Base-by-base conservation (phyloP, 352 stramenopile genomes). In the Phytophthora rubi region DNA sequence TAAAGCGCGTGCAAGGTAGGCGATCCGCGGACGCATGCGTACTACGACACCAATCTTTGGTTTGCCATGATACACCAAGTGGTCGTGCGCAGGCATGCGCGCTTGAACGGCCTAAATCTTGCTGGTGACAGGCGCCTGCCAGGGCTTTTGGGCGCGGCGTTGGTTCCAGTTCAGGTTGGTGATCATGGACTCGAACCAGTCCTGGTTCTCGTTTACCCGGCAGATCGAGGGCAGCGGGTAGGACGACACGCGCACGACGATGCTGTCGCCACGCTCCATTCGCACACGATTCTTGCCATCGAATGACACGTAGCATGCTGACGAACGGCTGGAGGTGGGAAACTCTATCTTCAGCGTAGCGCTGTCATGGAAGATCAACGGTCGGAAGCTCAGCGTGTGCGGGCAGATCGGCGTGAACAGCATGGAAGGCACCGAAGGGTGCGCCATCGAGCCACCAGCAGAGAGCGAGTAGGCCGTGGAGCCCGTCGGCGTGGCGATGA, bases 391-490 rank as follows among this genome's bases (percentile, higher is more conserved):
- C 23, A 99, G 80, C 12, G 98, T 98, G 81, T 99, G 98, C 1
- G 98, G 97, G 73, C 97, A 99, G 65, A 99, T 99, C 1, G 98
- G 98, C 33, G 98, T 99, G 42, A 99, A 97, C 15, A 99, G 78
- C 77, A 99, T 99, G 44, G 92, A 94, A 30, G 97, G 97, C 54
- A 99, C 97, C 0, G 97, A 95, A 26, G 98, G 98, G 76, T 99
- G 98, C 0, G 99, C 95, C 75, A 99, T 99, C 26, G 93, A 99
- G 0, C 97, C 97, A 13, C 98, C 98, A 2, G 97, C 97, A 13
- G 97, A 97, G 72, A 99, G 93, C 55, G 92, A 98, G 76, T 99
- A 99, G 0, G 98, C 98, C 2, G 97, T 99, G 7, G 95, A 99
- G 13, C 98, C 98, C 15, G 97, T 99, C 6, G 97, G 98, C 35